Percentiles rank a stretch among this genome's conserved stretches.
These are phyloP conservation scores for Microbotryum saponariae DNA, from an alignment of 1,284 basidiomycete species.

Conservation along the genomic window DNA sequence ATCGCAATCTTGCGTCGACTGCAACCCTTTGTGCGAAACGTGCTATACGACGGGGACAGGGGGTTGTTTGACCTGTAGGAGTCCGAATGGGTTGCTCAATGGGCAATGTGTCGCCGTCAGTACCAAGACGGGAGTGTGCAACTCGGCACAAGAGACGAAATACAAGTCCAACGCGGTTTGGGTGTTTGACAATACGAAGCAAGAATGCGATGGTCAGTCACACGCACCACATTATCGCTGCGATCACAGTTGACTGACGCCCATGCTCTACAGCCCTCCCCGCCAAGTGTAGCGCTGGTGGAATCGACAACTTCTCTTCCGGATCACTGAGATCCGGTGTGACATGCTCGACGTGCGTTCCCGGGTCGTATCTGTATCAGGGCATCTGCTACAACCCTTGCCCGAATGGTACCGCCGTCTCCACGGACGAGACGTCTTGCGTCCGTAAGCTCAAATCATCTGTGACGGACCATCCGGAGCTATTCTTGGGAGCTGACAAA, in stretches of 20 bases:
- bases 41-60: conserved; percentile 54
- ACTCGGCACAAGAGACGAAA: conserved; percentile 30
- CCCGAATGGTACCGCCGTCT: conserved; percentile 53
- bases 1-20: conserved; percentile 49
- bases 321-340: conserved; percentile 57
- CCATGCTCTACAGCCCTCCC: conserved; percentile 71
- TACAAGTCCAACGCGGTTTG: conserved; percentile 48
- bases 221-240: not conserved
- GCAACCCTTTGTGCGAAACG: conserved; percentile 59
- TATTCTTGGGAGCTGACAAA: conserved; percentile 9
- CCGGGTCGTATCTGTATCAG: conserved; percentile 61
- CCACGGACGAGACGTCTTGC: conserved; percentile 39
- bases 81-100: conserved; percentile 24
- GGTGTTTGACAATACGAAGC: conserved; percentile 70
- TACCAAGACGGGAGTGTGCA: conserved; percentile 57
- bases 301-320: conserved; percentile 59
- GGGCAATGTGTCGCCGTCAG: conserved; percentile 56
- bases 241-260: conserved; percentile 48
- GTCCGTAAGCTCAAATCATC: conserved; percentile 51
- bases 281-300: conserved; percentile 65
- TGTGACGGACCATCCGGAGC: conserved; percentile 51
- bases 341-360: conserved; percentile 65
- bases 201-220: conserved; percentile 64
- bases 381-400: conserved; percentile 61
- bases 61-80: conserved; percentile 50